Evolutionary conservation across 2,329 filamentous ascomycete species (phyloP), one percentile per base, ranked within the genome.

Genomic region (Penicillium sp.): DNA sequence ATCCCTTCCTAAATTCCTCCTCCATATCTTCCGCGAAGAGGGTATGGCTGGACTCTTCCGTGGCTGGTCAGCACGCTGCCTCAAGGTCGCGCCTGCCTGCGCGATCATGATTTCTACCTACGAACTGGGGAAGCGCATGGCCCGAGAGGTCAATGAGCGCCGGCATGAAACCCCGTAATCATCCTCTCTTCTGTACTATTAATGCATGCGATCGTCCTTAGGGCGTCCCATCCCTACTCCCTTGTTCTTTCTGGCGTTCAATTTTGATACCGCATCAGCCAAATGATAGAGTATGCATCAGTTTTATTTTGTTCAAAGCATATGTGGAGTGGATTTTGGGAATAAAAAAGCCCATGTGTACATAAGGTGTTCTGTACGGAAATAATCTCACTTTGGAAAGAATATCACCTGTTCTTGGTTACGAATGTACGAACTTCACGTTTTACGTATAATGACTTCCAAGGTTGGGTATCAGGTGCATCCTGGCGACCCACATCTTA

Each of bases 71-170:
- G 92, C 94, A 0, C 82, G 94, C 37, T 96, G 91, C 63, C 79
- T 97, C 57, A 97, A 97, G 73, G 92, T 99, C 5, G 93, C 94
- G 1, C 94, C 94, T 1, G 91, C 93, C 0, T 99, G 94, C 75
- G 94, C 94, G 26, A 97, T 99, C 71, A 99, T 99, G 94, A 97
- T 99, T 70, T 95, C 90, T 71, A 96, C 89, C 70, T 99, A 97
- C 73, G 94, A 99, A 74, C 84, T 97, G 35, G 92, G 94, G 49
- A 99, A 99, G 81, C 88, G 89, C 73, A 87, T 89, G 71, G 95
- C 95, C 31, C 82, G 85, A 51, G 82, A 84, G 11, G 85, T 90
- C 48, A 97, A 97, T 62, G 81, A 86, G 64, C 78, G 77, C 63
- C 76, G 75, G 51, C 71, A 73, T 29, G 61, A 63, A 20, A 51